Base-by-base conservation (phyloP, 2,329 filamentous ascomycete genomes). In the Ophiocordyceps robertsii region DNA sequence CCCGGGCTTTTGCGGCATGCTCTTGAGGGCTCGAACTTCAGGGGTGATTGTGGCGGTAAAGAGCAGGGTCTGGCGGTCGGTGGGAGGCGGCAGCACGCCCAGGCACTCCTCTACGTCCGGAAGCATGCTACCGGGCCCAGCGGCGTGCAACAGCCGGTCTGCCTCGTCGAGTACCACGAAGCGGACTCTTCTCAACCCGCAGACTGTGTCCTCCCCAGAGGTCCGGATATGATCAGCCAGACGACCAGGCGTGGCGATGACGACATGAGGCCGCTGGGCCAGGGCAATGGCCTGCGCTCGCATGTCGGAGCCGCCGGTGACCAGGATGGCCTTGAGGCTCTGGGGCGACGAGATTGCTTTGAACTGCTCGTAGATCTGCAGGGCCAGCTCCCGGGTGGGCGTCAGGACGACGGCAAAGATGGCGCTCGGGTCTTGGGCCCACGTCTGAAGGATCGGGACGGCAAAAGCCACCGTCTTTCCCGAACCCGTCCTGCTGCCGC, bases 381-480 rank as follows among this genome's bases (percentile, higher is more conserved):
- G 74, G 4, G 92, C 92, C 45, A 98, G 75, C 66, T 98, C 92
- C 53, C 82, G 75, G 7, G 87, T 95, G 17, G 88, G 89, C 9
- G 92, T 98, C 55, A 98, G 66, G 13, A 98, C 77, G 6, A 98
- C 68, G 2, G 79, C 90, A 61, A 86, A 98, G 53, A 96, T 90
- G 37, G 87, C 92, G 45, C 82, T 82, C 1, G 92, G 92, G 65
- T 98, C 89, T 56, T 88, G 76, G 2, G 90, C 80, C 88, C 89
- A 96, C 61, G 82, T 83, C 59, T 96, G 90, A 48, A 98, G 67
- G 46, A 98, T 94, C 0, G 92, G 92, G 10, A 89, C 87, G 1
- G 90, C 85, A 62, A 98, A 98, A 1, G 92, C 89, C 37, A 96
- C 81, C 4, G 92, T 98, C 68, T 98, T 98, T 64, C 92, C 92